Percentiles rank a stretch among this genome's conserved stretches.
Conservation (phyloP, 139 green algal species). For the Coccomyxa sp. region DNA sequence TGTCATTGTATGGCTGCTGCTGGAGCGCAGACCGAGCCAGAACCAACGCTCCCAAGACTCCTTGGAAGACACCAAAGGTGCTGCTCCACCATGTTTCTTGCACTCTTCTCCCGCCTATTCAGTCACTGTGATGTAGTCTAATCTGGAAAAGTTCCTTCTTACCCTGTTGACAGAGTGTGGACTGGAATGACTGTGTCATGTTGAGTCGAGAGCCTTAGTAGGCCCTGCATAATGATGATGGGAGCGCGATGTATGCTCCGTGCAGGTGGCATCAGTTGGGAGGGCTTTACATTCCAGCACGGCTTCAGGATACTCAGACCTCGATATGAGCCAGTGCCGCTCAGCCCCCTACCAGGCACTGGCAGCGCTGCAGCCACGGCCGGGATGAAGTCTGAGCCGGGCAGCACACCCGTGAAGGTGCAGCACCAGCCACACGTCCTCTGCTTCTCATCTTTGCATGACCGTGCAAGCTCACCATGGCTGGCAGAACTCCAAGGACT, state of each 20-base stretch:
- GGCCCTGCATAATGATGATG: background rate
- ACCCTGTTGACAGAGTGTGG: background rate
- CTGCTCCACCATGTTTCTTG: background rate
- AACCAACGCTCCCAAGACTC: background rate
- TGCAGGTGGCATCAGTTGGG: conserved; percentile 21
- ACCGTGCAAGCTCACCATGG: too few species aligned
- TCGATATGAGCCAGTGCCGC: background rate
- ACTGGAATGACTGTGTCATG: background rate
- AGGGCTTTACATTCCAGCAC: conserved; percentile 23
- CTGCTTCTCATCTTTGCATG: too few species aligned
- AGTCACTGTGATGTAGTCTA: background rate
- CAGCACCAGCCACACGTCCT: too few species aligned
- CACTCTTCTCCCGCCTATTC: background rate
- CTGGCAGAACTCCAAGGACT: too few species aligned
- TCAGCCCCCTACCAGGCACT: too few species aligned
- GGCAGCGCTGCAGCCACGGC: too few species aligned
- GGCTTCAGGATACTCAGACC: conserved; percentile 17
- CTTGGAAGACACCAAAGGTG: background rate
- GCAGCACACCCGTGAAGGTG: too few species aligned
- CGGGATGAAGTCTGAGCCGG: too few species aligned
- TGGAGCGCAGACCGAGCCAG: background rate
- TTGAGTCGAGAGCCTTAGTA: background rate
- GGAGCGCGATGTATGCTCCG: background rate
- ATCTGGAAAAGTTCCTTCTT: background rate
- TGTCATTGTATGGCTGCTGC: conserved; percentile 11